Percentiles rank a stretch among this genome's conserved stretches.
Conservation (phyloP, 225 moss, liverwort and hornwort genomes). For the Asterella californica region DNA sequence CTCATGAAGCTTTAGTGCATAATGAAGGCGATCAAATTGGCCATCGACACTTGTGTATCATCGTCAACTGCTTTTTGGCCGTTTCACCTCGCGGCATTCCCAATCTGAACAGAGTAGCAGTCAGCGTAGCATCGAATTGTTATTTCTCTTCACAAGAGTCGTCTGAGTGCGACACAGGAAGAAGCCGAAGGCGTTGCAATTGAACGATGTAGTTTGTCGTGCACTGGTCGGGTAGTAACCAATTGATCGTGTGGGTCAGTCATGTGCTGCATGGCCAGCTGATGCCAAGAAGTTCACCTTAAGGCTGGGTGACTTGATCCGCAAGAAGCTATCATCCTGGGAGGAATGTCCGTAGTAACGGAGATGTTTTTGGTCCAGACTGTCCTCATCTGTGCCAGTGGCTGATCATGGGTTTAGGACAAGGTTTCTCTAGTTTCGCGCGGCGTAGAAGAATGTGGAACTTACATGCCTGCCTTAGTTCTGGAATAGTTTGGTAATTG, state of each 20-base stretch:
- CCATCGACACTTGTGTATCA: slow-evolving; percentile 16
- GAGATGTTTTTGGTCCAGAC: slow-evolving; percentile 10
- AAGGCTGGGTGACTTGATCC: slow-evolving; percentile 23
- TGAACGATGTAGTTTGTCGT: slow-evolving; percentile 11
- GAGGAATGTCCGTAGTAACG: slow-evolving; percentile 12
- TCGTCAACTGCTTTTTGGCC: slow-evolving; percentile 44
- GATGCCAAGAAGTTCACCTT: slow-evolving; percentile 36
- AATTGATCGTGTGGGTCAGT: slow-evolving; percentile 26
- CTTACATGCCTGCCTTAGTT: neutral
- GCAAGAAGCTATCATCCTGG: neutral
- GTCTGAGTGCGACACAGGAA: slow-evolving; percentile 30
- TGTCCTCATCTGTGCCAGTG: slow-evolving; percentile 19
- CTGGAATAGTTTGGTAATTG: slow-evolving; percentile 3
- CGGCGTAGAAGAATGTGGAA: neutral
- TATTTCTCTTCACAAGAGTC: neutral
- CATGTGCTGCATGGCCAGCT: slow-evolving; percentile 11
- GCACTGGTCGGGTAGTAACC: slow-evolving; percentile 17
- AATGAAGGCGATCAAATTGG: slow-evolving; percentile 6
- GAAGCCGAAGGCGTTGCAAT: slow-evolving; percentile 27
- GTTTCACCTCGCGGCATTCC: slow-evolving; percentile 50
- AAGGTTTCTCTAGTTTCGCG: slow-evolving; percentile 28
- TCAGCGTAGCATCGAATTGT: slow-evolving; percentile 28
- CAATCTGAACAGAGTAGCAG: slow-evolving; percentile 36
- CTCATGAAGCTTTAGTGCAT: slow-evolving; percentile 4
- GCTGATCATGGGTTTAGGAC: slow-evolving; percentile 36